Evolutionary conservation across 2,329 filamentous ascomycete genomes (phyloP), one percentile per base, ranked within the genome.

Genomic region (Xylariaceae sp.): DNA sequence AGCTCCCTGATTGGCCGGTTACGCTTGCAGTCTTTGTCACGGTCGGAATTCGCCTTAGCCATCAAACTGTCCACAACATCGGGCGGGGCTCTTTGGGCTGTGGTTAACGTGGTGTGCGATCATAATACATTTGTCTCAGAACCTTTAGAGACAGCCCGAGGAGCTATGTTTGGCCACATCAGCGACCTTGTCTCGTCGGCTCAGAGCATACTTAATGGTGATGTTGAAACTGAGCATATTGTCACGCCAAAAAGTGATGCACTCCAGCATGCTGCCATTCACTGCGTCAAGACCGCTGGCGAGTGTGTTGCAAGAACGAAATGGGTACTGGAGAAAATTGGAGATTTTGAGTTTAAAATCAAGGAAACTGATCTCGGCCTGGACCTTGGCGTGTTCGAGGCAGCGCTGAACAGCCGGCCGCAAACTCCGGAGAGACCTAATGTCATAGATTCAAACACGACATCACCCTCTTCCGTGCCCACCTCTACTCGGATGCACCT

Each of bases 1-100:
- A 92, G 88, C 40, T 94, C 89, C 4, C 95, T 97, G 64, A 92
- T 97, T 63, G 93, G 93, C 14, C 76, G 82, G 29, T 77, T 96
- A 45, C 89, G 96, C 65, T 75, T 96, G 49, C 90, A 96, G 64
- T 93, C 91, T n/a, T 85, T 93, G 51, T 93, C 90, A 6, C 85
- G 89, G 7, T 81, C 86, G 1, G 90, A 95, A 63, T 76, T 97
- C 39, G 82, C 90, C 23, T 70, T 83, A 10, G 90, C 88, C 14
- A 92, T 94, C 38, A 85, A 88, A 61, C 85, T 92, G 63, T 88
- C 91, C 7, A 87, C 91, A 8, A 76, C 82, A 6, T 90, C 91
- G 3, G 94, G 91, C 52, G 84, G 85, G 37, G 81, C 85, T 54
- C 75, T 97, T 39, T 74, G 96, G 40, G 77, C 81, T 14, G 82